Evolutionary conservation across 306 rosid species (phyloP).

Genomic region (Fragaria nilgerrensis): DNA sequence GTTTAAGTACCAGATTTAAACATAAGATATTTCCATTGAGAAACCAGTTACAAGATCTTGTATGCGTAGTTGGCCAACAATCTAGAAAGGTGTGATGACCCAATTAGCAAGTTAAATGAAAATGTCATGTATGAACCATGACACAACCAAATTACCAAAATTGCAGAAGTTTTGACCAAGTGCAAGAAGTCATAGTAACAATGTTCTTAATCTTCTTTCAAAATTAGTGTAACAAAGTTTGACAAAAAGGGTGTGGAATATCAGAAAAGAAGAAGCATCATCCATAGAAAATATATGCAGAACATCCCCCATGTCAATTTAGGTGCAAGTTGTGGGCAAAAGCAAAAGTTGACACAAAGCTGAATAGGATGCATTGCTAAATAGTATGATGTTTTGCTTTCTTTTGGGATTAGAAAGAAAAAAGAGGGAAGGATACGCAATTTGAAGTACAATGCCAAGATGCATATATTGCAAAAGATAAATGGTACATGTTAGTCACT

Average conservation of each 20-base stretch:
- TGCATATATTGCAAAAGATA: background rate
- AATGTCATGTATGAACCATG: background rate
- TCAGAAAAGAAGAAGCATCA: background rate
- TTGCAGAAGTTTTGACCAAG: background rate
- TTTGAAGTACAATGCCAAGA: conserved; percentile 19
- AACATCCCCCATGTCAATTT: conserved; percentile 21
- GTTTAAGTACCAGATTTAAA: background rate
- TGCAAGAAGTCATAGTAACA: background rate
- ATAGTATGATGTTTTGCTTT: conserved; percentile 16
- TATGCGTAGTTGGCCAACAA: background rate
- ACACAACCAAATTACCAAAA: background rate
- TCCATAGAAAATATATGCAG: background rate
- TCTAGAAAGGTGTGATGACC: background rate
- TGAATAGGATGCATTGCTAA: conserved; percentile 10
- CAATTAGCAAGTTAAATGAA: background rate
- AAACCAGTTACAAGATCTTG: background rate
- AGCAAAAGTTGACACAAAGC: conserved; percentile 23
- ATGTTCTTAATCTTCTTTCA: conserved; percentile 3
- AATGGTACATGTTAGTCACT: background rate
- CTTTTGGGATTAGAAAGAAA: background rate
- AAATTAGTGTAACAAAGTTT: background rate
- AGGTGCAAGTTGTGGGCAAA: conserved; percentile 32
- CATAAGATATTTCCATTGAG: background rate
- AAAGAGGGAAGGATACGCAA: background rate
- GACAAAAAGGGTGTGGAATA: background rate